Evolutionary conservation across 441 rosid species (phyloP).

Genomic region (Jatropha multifida): DNA sequence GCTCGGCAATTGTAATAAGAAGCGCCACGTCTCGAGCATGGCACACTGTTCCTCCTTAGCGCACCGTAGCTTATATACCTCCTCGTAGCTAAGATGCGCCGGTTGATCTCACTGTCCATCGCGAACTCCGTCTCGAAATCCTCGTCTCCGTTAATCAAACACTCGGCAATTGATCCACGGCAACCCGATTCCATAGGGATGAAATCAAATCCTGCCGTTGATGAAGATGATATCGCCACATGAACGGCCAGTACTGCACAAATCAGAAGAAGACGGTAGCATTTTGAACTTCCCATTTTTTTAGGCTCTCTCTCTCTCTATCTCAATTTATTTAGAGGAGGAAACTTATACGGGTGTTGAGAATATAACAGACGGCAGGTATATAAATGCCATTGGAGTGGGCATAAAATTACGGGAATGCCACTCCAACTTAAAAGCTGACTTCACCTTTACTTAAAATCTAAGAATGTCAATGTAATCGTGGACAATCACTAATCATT

Average conservation of each 20-base stretch:
- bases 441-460: constrained; percentile 26
- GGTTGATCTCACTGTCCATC: constrained; percentile 74
- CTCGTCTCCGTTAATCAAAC: constrained; percentile 47
- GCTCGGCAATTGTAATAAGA: constrained; percentile 86
- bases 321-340: not conserved
- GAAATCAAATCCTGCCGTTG: constrained; percentile 37
- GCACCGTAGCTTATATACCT: constrained; percentile 92
- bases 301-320: not conserved
- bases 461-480: constrained; percentile 30
- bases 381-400: constrained; percentile 31
- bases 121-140: constrained; percentile 66
- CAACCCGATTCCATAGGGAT: constrained; percentile 44
- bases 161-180: constrained; percentile 57
- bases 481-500: constrained; percentile 22
- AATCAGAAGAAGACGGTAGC: constrained; percentile 26
- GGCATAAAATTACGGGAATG: constrained; percentile 24
- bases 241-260: constrained; percentile 44
- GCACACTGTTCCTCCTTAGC: constrained; percentile 78
- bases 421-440: constrained; percentile 34
- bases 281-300: constrained; percentile 42
- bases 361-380: constrained; percentile 18
- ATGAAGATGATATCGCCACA: constrained; percentile 28
- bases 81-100: constrained; percentile 70
- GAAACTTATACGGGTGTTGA: not conserved
- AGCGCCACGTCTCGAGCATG: constrained; percentile 94